Evolutionary conservation across 139 green algal species (phyloP).

Genomic region (Pleodorina starrii): DNA sequence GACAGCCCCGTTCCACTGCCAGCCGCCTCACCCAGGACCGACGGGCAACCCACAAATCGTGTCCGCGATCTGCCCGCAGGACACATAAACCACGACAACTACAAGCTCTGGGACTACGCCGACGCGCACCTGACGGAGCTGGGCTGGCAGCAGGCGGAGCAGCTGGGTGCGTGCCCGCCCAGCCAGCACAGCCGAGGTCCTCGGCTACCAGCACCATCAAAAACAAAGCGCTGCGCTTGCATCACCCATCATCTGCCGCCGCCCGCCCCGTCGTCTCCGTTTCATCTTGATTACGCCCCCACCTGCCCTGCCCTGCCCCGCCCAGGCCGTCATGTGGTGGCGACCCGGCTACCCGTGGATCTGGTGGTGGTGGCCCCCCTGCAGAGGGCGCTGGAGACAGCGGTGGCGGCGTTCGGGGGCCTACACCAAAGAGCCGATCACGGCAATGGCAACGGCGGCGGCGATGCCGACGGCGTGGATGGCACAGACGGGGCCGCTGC

Average conservation of each 20-base stretch:
- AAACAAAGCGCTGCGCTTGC: no score
- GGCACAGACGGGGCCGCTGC: neutral
- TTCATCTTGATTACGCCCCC: no score
- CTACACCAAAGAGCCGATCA: neutral
- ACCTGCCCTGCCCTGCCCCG: no score
- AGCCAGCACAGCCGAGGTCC: no score
- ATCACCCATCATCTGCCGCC: no score
- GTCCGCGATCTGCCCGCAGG: neutral
- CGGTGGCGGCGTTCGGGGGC: conserved; percentile 60
- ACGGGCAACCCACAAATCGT: no score
- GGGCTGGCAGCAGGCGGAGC: conserved; percentile 67
- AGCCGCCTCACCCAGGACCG: no score
- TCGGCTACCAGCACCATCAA: no score
- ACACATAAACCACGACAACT: conserved; percentile 48
- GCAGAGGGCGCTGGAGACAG: conserved; percentile 68
- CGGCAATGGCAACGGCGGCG: conserved; percentile 15
- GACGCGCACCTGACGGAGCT: conserved; percentile 70
- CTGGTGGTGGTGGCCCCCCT: conserved; percentile 67
- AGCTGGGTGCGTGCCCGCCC: conserved; percentile 47
- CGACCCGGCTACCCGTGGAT: conserved; percentile 44
- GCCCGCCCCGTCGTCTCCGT: no score
- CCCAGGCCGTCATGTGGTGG: conserved; percentile 3
- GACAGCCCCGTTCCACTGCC: no score
- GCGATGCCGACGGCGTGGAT: neutral
- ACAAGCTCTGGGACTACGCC: conserved; percentile 51